Conservation (phyloP, 1,284 basidiomycete species). For the Ganoderma lingzhi region DNA sequence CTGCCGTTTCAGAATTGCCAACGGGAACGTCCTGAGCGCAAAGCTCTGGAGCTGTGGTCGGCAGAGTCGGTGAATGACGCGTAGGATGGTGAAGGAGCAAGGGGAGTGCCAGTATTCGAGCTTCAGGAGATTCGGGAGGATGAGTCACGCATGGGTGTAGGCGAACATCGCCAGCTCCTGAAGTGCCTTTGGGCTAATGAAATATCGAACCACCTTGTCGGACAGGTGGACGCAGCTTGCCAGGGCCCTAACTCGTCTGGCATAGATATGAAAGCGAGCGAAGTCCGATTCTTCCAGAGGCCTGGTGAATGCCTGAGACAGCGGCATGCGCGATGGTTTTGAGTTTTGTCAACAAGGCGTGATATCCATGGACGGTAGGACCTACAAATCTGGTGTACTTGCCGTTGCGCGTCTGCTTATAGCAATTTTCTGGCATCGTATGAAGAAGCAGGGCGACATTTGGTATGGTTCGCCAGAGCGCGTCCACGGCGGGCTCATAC, state of each 20-base stretch:
- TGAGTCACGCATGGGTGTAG: not conserved
- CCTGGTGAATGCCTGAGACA: not conserved
- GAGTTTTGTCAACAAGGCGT: not conserved
- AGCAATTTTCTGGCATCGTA: constrained; percentile 11
- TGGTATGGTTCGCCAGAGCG: constrained; percentile 8
- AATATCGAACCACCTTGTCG: not conserved
- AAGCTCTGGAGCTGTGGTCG: constrained; percentile 3
- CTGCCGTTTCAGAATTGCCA: not conserved
- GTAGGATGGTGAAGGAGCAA: not conserved
- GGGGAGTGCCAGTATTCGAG: constrained; percentile 5
- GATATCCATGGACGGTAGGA: not conserved
- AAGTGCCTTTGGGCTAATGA: not conserved
- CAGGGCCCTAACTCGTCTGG: not conserved
- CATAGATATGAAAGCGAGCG: not conserved
- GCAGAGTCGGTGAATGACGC: not conserved
- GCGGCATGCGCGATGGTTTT: not conserved
- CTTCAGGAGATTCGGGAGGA: constrained; percentile 10
- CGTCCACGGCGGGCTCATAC: not conserved
- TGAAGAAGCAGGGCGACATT: constrained; percentile 9
- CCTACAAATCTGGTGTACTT: constrained; percentile 7
- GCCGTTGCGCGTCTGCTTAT: not conserved
- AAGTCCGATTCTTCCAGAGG: not conserved
- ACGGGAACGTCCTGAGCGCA: not conserved
- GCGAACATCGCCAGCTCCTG: constrained; percentile 3
- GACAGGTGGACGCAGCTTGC: not conserved